A percentile compares a stretch with the other conserved stretches of the same genome.
These are phyloP conservation scores for Citrus cavaleriei DNA, from an alignment of 345 rosid genomes.

Conservation along the genomic window DNA sequence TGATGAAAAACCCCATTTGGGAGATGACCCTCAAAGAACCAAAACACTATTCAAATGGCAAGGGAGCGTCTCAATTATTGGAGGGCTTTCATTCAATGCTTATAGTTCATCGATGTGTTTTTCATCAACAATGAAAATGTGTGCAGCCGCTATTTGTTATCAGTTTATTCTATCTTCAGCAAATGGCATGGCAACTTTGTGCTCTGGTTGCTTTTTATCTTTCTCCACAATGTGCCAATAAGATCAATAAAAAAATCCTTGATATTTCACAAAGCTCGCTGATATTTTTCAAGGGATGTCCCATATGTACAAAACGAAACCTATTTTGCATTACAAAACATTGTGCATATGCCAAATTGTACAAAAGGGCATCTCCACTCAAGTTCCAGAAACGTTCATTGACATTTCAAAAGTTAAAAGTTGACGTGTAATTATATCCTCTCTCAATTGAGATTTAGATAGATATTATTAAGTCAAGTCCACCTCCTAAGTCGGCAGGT, in stretches of 20 bases:
- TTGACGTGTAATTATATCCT: neutral
- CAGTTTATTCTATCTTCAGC: neutral
- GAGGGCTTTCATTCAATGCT: neutral
- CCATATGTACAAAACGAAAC: too few relatives aligned
- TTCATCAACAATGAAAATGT: neutral
- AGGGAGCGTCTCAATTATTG: neutral
- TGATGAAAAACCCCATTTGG: neutral
- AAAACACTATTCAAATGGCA: neutral
- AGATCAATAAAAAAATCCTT: neutral
- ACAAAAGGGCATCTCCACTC: neutral
- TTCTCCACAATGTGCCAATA: neutral
- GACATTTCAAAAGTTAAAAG: neutral
- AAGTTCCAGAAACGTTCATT: neutral
- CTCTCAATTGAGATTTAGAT: neutral
- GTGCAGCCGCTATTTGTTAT: neutral
- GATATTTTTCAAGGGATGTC: neutral
- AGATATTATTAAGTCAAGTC: neutral
- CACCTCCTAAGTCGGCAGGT: neutral
- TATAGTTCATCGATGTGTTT: too few relatives aligned
- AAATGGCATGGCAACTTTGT: neutral
- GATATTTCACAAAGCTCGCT: neutral
- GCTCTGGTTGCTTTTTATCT: neutral
- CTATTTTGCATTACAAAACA: neutral
- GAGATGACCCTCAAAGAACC: constrained; percentile 1
- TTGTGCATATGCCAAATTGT: neutral